These are phyloP conservation scores for Sclerotiophoma versabilis DNA, from an alignment of 2,329 filamentous ascomycete genomes.

Conservation along the genomic window DNA sequence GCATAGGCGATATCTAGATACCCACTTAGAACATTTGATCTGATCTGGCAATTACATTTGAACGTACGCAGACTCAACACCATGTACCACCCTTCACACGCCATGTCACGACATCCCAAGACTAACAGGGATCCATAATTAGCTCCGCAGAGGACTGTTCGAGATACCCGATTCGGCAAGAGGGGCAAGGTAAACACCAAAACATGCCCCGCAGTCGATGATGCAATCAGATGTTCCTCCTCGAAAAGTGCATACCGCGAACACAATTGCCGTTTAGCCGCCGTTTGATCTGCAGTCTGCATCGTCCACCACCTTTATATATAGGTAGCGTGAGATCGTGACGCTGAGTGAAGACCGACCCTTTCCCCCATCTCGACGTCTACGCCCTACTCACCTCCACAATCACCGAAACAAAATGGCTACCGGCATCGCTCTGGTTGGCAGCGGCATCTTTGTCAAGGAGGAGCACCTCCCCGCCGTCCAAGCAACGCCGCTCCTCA, in stretches of 20 bases:
- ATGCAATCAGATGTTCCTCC: slow-evolving; percentile 1
- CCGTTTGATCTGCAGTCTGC: slow-evolving; percentile 12
- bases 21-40: not conserved
- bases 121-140: not conserved
- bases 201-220: slow-evolving; percentile 15
- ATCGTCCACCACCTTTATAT: not conserved
- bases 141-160: slow-evolving; percentile 18
- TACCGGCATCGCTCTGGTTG: slow-evolving; percentile 68
- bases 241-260: not conserved
- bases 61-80: not conserved
- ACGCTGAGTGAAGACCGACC: not conserved
- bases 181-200: slow-evolving; percentile 25
- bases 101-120: not conserved
- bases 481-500: slow-evolving; percentile 58
- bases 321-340: not conserved
- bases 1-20: slow-evolving; percentile 5
- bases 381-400: not conserved
- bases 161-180: slow-evolving; percentile 22
- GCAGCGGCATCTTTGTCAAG: slow-evolving; percentile 68
- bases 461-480: slow-evolving; percentile 70
- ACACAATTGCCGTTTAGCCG: slow-evolving; percentile 29
- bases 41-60: not conserved
- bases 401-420: slow-evolving; percentile 23
- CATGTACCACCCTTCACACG: not conserved
- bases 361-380: not conserved